Base-by-base conservation (phyloP, 1,284 basidiomycete genomes). In the Trichosporon asahii region DNA sequence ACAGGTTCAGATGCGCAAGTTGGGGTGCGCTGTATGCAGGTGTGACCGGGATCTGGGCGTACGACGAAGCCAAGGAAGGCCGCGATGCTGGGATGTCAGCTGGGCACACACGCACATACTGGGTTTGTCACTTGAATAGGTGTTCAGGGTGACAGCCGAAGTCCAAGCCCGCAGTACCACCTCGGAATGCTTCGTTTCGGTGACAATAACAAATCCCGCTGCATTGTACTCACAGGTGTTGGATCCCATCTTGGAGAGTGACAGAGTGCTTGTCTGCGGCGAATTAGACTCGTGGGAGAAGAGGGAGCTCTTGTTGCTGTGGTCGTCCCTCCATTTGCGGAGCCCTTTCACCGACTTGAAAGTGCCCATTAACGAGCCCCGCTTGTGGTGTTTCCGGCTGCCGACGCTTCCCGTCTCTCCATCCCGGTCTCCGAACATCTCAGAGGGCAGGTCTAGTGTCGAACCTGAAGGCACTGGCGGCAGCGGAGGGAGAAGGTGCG, bases 321-420 rank as follows among this genome's bases (percentile, higher is more conserved):
- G 46, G 61, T 73, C 72, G 65, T 73, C 72, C 44, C 69, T 65
- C 67, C 65, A 72, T 21, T 69, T 68, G 23, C 71, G 66, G 27
- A 74, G 69, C 8, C 70, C 67, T 70, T 70, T 74, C 53, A 75
- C 61, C n/a, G 46, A 53, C 67, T 74, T 74, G 73, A 77, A 72
- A 5, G 75, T 72, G n/a, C 72, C 69, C 70, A 77, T 76, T 35
- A 78, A 31, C 0, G 74, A 74, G 7, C 74, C 73, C 63, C 75
- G 73, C 70, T 73, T 76, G 61, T 66, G 70, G 61, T 66, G 70
- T 23, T 60, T 60, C 57, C 29, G 57, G 29, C 57, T 33, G 27
- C 57, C 57, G 18, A 21, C 27, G 64, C 70, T 63, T 44, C 68
- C 6, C 46, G 57, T 25, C 31, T 72, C 44, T 55, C 25, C n/a